These are phyloP conservation scores for Pseudogymnoascus destructans DNA, from an alignment of 2,329 filamentous ascomycete genomes.

Conservation along the genomic window DNA sequence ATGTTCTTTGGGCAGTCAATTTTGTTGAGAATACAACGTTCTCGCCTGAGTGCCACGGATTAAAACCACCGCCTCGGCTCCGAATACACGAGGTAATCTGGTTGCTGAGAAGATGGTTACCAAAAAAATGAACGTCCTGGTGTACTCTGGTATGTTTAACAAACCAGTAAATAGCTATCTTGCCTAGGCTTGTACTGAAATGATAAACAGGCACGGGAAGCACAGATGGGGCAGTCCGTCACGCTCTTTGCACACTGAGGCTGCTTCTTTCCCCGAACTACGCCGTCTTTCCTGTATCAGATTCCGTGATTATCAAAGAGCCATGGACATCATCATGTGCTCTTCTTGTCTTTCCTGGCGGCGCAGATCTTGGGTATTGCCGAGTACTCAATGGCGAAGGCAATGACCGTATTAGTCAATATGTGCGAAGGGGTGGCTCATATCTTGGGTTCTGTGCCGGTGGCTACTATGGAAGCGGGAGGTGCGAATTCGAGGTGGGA, in stretches of 20 bases:
- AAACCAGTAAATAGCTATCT: background rate
- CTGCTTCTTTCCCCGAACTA: conserved; percentile 81
- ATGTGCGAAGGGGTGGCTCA: conserved; percentile 68
- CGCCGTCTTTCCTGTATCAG: conserved; percentile 75
- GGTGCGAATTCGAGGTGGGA: conserved; percentile 87
- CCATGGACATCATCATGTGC: conserved; percentile 83
- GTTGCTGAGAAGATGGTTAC: conserved; percentile 40
- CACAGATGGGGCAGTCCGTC: conserved; percentile 76
- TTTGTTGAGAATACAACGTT: conserved; percentile 10
- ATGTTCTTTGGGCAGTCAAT: conserved; percentile 13
- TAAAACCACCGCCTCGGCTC: background rate
- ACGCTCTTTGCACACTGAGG: conserved; percentile 77
- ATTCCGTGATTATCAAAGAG: conserved; percentile 71
- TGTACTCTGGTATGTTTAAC: conserved; percentile 62
- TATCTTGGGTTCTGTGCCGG: conserved; percentile 92
- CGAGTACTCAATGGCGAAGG: conserved; percentile 75
- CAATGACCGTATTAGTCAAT: conserved; percentile 73
- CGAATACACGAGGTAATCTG: background rate
- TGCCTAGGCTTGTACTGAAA: background rate
- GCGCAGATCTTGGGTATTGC: conserved; percentile 88
- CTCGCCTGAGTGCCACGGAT: conserved; percentile 5
- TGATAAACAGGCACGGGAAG: conserved; percentile 57
- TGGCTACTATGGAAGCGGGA: conserved; percentile 72
- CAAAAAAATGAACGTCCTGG: conserved; percentile 72
- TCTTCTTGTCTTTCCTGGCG: conserved; percentile 81